Base-by-base conservation (phyloP, 139 green algal genomes). In the Pseudopediastrum boryanum region DNA sequence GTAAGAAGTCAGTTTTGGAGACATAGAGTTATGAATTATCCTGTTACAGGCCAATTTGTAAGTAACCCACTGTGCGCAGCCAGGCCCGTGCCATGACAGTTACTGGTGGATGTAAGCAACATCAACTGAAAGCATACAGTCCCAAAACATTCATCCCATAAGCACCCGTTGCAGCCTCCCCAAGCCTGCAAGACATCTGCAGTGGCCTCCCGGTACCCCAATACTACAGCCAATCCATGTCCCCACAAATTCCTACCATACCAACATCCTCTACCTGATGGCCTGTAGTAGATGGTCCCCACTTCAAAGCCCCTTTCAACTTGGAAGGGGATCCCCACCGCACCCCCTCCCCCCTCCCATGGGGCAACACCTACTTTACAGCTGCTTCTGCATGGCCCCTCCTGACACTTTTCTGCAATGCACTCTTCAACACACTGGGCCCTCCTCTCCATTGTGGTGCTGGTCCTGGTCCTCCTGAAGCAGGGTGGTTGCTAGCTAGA, bases 361-460 rank as follows among this genome's bases (percentile, higher is more conserved):
- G 10, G 23, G 2, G 25, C 16, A 58, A 56, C 19, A 2, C 62
- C 19, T 50, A 85, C 80, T 72, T 75, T 51, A 83, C 78, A 35
- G 84, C 84, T 21, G 43, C 70, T 1, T 38, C 65, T 42, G 71
- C 77, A 8, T 76, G 71, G 33, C 88, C 68, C 13, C 89, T 77
- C 19, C 88, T 77, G 16, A 92, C 54, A 56, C 69, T 82, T 81
- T 91, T 91, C 78, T 93, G 88, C 72, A 93, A 79, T 27, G 84
- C 88, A 58, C 75, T 86, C 79, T 90, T 91, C 35, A 89, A 76
- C 23, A 84, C 44, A 3, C 23, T 27, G 10, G 31, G 36, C 2
- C 0, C 70, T 38, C 2, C 19, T 50, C n/a, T 52, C 39, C 19
- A 29, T 75, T 44, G 31, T 75, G 70, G 38, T 66, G 69, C 13